These are phyloP conservation scores for Rubus parviflorus DNA, from an alignment of 306 rosid genomes.

Conservation along the genomic window DNA sequence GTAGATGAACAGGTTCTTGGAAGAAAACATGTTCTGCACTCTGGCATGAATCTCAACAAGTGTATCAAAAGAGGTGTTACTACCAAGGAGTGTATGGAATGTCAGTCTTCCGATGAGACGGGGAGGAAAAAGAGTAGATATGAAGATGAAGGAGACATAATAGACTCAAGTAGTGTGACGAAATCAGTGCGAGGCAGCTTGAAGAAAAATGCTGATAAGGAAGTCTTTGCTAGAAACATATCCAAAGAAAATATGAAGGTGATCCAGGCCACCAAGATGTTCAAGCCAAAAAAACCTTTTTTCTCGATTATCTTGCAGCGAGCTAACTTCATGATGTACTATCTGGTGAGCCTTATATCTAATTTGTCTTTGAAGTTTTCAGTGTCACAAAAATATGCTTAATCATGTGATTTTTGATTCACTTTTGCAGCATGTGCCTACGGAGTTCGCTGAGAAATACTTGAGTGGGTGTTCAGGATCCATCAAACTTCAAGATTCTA, in stretches of 20 bases:
- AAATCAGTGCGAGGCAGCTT: not conserved
- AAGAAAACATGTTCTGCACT: not conserved
- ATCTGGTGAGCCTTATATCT: constrained; percentile 23
- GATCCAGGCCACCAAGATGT: too few species aligned
- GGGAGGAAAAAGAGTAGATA: not conserved
- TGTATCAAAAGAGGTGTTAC: not conserved
- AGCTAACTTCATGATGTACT: not conserved
- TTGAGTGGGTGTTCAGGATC: not conserved
- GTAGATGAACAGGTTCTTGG: not conserved
- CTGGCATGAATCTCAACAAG: not conserved
- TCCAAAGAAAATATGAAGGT: too few species aligned
- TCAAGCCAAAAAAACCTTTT: too few species aligned
- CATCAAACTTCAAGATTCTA: constrained; percentile 20
- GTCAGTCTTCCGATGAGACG: not conserved
- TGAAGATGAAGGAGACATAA: not conserved
- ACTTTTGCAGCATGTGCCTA: constrained; percentile 34
- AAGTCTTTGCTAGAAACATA: too few species aligned
- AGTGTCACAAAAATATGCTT: not conserved
- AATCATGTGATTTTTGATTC: not conserved
- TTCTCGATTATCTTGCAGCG: not conserved
- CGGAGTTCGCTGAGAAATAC: constrained; percentile 21
- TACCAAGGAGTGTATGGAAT: not conserved
- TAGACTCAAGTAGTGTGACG: not conserved
- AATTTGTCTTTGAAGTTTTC: not conserved
- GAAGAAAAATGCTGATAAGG: not conserved